Percentiles rank a stretch among this genome's conserved stretches.
Conservation (phyloP, 805 yeast genomes). For the Candida arabinofermentans region DNA sequence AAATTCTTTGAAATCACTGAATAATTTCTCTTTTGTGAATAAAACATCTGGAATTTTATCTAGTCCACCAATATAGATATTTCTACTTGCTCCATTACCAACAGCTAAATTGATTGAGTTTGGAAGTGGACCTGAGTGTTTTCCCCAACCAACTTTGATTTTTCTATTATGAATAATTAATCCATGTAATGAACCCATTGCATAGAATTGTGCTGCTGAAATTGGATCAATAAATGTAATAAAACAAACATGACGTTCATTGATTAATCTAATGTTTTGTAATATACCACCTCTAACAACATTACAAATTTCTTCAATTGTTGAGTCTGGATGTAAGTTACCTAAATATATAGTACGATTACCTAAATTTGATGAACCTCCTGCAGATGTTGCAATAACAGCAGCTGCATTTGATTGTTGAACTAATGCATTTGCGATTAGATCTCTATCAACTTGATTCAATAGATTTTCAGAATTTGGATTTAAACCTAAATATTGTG, state of each 20-base stretch:
- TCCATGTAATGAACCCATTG: constrained; percentile 89
- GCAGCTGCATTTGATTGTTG: constrained; percentile 97
- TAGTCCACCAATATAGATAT: constrained; percentile 75
- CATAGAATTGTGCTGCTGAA: constrained; percentile 96
- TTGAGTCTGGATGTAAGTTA: constrained; percentile 80
- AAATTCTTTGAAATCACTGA: constrained; percentile 70
- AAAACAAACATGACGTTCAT: constrained; percentile 88
- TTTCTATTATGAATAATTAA: constrained; percentile 79
- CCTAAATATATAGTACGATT: constrained; percentile 93
- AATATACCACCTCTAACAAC: constrained; percentile 93
- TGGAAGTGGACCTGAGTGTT: constrained; percentile 88
- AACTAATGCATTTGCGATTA: constrained; percentile 69
- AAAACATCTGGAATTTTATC: constrained; percentile 28
- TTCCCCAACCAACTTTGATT: constrained; percentile 96
- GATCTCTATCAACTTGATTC: constrained; percentile 51
- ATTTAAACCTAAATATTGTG: constrained; percentile 86
- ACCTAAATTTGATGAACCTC: constrained; percentile 88
- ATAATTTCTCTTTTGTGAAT: constrained; percentile 45
- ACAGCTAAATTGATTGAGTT: constrained; percentile 86
- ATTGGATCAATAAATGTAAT: constrained; percentile 95
- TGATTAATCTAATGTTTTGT: constrained; percentile 74
- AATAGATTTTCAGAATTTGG: constrained; percentile 83
- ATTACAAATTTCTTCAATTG: constrained; percentile 91
- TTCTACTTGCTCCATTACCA: constrained; percentile 90
- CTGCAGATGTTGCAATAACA: constrained; percentile 92